These are phyloP conservation scores for Lentinula sp. DNA, from an alignment of 768 basidiomycete genomes.

Conservation along the genomic window DNA sequence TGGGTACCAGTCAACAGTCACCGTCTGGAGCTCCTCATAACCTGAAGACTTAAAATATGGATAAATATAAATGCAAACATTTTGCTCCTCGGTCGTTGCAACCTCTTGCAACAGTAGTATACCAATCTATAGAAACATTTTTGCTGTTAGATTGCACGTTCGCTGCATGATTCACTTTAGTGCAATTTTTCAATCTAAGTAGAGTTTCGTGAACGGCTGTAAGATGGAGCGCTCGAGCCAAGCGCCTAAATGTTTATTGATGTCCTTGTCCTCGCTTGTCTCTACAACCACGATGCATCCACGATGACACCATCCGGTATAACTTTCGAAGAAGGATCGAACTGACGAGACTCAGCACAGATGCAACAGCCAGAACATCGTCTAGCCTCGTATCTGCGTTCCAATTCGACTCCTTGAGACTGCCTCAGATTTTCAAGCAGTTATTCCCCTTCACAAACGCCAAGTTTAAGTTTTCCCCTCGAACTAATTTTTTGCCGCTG, in stretches of 20 bases:
- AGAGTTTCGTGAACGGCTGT: no score
- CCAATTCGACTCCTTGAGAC: not conserved
- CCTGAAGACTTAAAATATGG: not conserved
- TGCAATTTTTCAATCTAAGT: no score
- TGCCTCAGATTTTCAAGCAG: not conserved
- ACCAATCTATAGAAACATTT: no score
- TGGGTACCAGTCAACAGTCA: conserved; percentile 51
- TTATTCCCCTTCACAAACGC: not conserved
- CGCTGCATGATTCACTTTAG: no score
- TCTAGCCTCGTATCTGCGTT: not conserved
- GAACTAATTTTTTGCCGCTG: not conserved
- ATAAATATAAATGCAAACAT: not conserved
- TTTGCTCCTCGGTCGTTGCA: no score
- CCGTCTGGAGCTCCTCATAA: conserved; percentile 34
- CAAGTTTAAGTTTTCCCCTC: not conserved
- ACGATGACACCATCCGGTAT: not conserved
- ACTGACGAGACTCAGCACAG: not conserved
- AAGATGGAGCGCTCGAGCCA: not conserved
- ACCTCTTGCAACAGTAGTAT: no score
- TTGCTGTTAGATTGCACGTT: no score
- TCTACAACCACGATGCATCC: not conserved
- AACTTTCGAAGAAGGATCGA: not conserved
- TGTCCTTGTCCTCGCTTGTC: not conserved
- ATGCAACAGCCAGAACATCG: not conserved
- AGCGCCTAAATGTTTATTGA: not conserved